phyloP scores from a whole-genome alignment of 441 rosid genomes.

The Euphorbia schlechtendalii region DNA sequence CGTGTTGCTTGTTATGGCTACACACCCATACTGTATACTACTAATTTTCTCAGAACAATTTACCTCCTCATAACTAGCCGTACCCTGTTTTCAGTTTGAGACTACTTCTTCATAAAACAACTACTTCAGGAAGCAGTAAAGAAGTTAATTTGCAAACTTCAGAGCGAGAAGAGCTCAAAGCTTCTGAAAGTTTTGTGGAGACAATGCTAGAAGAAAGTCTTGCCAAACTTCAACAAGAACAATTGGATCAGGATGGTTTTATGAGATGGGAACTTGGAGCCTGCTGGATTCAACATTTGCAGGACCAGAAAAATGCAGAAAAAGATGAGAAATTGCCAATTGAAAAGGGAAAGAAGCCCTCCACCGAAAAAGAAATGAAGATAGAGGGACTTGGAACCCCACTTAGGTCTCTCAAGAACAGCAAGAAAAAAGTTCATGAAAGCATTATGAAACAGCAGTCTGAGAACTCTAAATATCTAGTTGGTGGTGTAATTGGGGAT shows the following conservation, averaged over 20 bases:
- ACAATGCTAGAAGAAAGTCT: slow-evolving; percentile 48
- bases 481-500: slow-evolving; percentile 31
- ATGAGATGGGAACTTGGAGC: slow-evolving; percentile 77
- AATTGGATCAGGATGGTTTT: slow-evolving; percentile 28
- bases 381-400: slow-evolving; percentile 98
- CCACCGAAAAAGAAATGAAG: slow-evolving; percentile 60
- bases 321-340: slow-evolving; percentile 63
- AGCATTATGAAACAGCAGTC: slow-evolving; percentile 31
- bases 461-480: slow-evolving; percentile 36
- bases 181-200: slow-evolving; percentile 49
- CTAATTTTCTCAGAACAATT: no score
- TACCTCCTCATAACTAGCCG: slow-evolving; percentile 14
- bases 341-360: slow-evolving; percentile 53
- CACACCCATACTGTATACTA: no score
- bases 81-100: slow-evolving; percentile 42
- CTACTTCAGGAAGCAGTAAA: slow-evolving; percentile 48
- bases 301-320: slow-evolving; percentile 62
- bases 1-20: not conserved
- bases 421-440: slow-evolving; percentile 57
- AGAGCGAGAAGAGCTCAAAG: slow-evolving; percentile 52
- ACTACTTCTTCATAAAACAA: slow-evolving; percentile 43
- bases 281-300: slow-evolving; percentile 70
- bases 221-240: slow-evolving; percentile 38
- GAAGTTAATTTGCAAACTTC: slow-evolving; percentile 35
- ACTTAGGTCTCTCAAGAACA: slow-evolving; percentile 75